A percentile compares a stretch with the other conserved stretches of the same genome.
Evolutionary conservation across 805 yeast genomes (phyloP).

Genomic region (Lipomyces kockii): DNA sequence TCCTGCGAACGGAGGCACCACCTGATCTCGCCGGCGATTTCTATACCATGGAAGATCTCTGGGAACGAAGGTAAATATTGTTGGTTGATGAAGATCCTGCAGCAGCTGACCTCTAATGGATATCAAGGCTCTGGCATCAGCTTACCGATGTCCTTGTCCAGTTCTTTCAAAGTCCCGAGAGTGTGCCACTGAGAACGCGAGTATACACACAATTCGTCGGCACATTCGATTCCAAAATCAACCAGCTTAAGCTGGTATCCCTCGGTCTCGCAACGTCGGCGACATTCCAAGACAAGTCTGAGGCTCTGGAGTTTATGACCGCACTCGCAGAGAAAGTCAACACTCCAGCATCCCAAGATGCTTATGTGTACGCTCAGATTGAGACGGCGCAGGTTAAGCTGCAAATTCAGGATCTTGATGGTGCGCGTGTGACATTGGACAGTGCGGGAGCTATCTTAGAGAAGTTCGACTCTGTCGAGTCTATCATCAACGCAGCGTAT

Average conservation of each 20-base stretch:
- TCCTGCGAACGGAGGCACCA: slow-evolving; percentile 69
- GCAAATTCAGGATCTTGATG: slow-evolving; percentile 57
- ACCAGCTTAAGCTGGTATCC: slow-evolving; percentile 76
- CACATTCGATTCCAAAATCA: slow-evolving; percentile 70
- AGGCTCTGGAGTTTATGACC: slow-evolving; percentile 57
- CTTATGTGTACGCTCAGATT: slow-evolving; percentile 60
- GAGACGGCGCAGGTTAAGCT: slow-evolving; percentile 78
- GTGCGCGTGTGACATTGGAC: slow-evolving; percentile 72
- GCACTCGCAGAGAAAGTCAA: slow-evolving; percentile 54
- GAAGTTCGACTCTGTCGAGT: slow-evolving; percentile 57
- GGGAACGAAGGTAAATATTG: slow-evolving; percentile 65
- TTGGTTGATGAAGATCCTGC: not conserved
- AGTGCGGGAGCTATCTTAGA: slow-evolving; percentile 60
- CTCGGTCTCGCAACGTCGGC: slow-evolving; percentile 64
- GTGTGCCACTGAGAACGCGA: slow-evolving; percentile 62
- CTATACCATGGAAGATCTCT: slow-evolving; percentile 76
- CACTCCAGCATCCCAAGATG: slow-evolving; percentile 54
- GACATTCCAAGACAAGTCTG: slow-evolving; percentile 50
- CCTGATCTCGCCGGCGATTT: slow-evolving; percentile 64
- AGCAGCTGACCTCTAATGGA: not conserved
- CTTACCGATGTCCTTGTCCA: slow-evolving; percentile 68
- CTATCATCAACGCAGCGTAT: slow-evolving; percentile 77
- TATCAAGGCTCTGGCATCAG: slow-evolving; percentile 79
- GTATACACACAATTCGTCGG: slow-evolving; percentile 73
- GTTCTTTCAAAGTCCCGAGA: slow-evolving; percentile 61